Conservation (phyloP, 257 asterid species). For the Ilex asprella region DNA sequence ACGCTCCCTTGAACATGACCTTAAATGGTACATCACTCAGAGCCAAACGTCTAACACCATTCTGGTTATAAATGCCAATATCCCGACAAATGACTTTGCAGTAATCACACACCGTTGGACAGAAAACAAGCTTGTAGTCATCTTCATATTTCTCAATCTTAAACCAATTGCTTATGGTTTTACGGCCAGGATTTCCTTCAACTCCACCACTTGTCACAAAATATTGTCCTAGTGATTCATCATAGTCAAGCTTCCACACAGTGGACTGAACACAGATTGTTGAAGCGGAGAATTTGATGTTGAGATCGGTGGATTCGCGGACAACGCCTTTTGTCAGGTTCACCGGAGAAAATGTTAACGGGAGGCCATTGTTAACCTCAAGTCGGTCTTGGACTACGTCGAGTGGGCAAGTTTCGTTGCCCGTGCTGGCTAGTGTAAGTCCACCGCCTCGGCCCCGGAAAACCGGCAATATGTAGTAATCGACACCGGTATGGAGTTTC, state of each 20-base stretch:
- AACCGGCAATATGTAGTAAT: constrained; percentile 6
- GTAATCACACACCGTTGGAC: constrained; percentile 10
- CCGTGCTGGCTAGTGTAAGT: not conserved
- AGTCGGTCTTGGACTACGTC: not conserved
- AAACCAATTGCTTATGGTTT: constrained; percentile 6
- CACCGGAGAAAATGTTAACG: not conserved
- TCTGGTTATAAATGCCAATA: constrained; percentile 2
- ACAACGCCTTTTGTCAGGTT: not conserved
- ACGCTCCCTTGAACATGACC: not conserved
- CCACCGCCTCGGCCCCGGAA: not conserved
- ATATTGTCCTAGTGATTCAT: not conserved
- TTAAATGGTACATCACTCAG: constrained; percentile 2
- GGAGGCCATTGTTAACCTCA: not conserved
- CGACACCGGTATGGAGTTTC: not conserved
- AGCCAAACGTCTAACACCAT: not conserved
- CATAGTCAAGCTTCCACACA: constrained; percentile 7
- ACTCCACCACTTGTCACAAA: constrained; percentile 10
- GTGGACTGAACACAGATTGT: not conserved
- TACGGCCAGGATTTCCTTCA: constrained; percentile 6
- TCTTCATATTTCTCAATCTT: constrained; percentile 4
- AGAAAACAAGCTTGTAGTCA: constrained; percentile 7
- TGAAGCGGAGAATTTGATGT: not conserved
- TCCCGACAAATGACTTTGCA: constrained; percentile 11
- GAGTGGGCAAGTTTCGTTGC: constrained; percentile 1
- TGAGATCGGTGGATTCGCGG: not conserved